Conservation (phyloP, 2,329 filamentous ascomycete species). For the Endothia cerciana region DNA sequence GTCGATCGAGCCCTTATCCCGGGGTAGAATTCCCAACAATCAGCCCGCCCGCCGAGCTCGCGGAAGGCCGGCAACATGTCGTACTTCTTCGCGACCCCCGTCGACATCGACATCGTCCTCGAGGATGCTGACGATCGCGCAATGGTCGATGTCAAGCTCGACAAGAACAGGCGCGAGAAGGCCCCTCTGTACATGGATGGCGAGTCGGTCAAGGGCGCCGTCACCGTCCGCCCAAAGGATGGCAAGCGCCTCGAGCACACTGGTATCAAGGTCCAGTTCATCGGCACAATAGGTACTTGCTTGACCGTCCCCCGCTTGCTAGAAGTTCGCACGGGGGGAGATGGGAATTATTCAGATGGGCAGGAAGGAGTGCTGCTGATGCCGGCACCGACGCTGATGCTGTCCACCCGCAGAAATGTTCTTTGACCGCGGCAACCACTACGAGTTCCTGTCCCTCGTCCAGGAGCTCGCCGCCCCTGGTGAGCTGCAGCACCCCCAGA, state of each 20-base stretch:
- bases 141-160: slow-evolving; percentile 96
- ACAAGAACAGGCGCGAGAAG: slow-evolving; percentile 97
- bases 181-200: slow-evolving; percentile 97
- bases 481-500: slow-evolving; percentile 97
- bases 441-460: slow-evolving; percentile 96
- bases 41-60: slow-evolving; percentile 26
- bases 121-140: slow-evolving; percentile 92
- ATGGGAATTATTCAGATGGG: neutral
- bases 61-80: slow-evolving; percentile 66
- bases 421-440: slow-evolving; percentile 98
- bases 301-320: neutral
- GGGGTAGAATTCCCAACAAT: slow-evolving; percentile 22
- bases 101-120: slow-evolving; percentile 98
- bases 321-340: neutral
- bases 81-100: slow-evolving; percentile 96
- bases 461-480: slow-evolving; percentile 96
- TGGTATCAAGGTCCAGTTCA: slow-evolving; percentile 99
- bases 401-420: slow-evolving; percentile 83
- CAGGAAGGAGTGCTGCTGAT: no score
- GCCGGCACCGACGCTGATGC: neutral
- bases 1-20: neutral
- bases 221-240: slow-evolving; percentile 95
- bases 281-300: slow-evolving; percentile 86
- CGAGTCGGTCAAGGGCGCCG: slow-evolving; percentile 94
- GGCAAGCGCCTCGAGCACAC: slow-evolving; percentile 97